Evolutionary conservation across 345 rosid genomes (phyloP), one percentile per base, ranked within the genome.

Genomic region (Eutrema japonicum): DNA sequence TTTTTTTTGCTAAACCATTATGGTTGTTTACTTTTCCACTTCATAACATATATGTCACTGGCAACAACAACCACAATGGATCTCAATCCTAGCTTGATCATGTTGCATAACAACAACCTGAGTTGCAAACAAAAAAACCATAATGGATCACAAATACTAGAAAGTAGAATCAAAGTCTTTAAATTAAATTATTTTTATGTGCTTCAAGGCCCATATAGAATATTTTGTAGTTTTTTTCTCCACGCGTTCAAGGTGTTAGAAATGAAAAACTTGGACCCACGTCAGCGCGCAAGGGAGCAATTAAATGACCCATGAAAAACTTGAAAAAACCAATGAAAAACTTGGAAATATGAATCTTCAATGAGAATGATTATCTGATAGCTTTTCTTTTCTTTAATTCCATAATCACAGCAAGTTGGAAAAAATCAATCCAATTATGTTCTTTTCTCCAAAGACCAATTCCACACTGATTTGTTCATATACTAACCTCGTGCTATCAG

Each of bases 351-450:
- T n/a, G n/a, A n/a, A n/a, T n/a, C n/a, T n/a, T n/a, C n/a, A 5
- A 12, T 43, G 47, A 12, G 47, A 43, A 43, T 43, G 14, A 12
- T 43, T 42, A 14, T 42, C n/a, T 4, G 47, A 16, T 18, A 18
- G 18, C 0, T 18, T 18, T 30, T 54, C 40, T 6, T 12, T 54
- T 13, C 47, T 30, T 29, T 32, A 54, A 32, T 30, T 54, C 60
- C 60, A 32, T 54, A 13, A 32, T 57, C 45, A 57, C 63, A 57
- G 11, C 32, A 58, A 58, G 30, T 38, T 58, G 30, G 3, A 58
- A 37, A 37, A 58, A 41, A 58, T 1, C 18, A 58, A 16, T 37
- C 45, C 8, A 37, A 57, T 38, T 2, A 18, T 6, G 7, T 58
- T 1, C 6, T 42, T 55, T 13, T 55, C 11, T 55, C 10, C 26